Conservation (phyloP, 306 rosid genomes). For the Nissolia schottii region DNA sequence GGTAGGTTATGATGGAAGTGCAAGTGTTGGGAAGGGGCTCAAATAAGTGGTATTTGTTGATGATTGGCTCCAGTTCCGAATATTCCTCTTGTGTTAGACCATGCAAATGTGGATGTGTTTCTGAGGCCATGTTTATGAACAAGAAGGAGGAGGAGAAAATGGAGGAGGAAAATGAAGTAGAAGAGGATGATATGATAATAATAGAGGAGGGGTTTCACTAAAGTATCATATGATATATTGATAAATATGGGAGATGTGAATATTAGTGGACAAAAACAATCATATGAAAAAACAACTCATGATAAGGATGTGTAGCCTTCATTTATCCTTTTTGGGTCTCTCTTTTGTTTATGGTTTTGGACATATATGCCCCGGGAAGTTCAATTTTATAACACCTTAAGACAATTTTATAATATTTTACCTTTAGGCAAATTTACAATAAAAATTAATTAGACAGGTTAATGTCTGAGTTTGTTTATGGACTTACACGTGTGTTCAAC, state of each 20-base stretch:
- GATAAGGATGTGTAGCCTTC: conserved; percentile 10
- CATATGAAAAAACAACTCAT: conserved; percentile 13
- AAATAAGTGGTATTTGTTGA: conserved; percentile 52
- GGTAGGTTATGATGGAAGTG: conserved; percentile 63
- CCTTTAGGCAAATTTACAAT: no score
- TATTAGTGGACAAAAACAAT: conserved; percentile 8
- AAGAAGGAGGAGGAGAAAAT: neutral
- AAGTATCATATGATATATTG: neutral
- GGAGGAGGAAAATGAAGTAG: neutral
- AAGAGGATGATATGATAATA: neutral
- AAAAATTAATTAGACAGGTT: no score
- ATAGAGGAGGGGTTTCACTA: neutral
- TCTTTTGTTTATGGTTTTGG: neutral
- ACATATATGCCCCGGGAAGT: conserved; percentile 34
- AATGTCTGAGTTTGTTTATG: no score
- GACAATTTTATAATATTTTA: no score
- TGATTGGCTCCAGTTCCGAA: conserved; percentile 43
- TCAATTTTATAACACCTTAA: neutral
- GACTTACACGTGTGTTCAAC: no score
- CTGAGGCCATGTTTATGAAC: conserved; percentile 26
- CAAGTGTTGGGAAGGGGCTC: conserved; percentile 47
- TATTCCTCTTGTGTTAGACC: conserved; percentile 61
- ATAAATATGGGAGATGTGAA: neutral
- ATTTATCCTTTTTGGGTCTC: neutral
- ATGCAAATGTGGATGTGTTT: conserved; percentile 23